Evolutionary conservation across 768 basidiomycete species (phyloP), one percentile per base, ranked within the genome.

Genomic region (Gautieria morchelliformis): DNA sequence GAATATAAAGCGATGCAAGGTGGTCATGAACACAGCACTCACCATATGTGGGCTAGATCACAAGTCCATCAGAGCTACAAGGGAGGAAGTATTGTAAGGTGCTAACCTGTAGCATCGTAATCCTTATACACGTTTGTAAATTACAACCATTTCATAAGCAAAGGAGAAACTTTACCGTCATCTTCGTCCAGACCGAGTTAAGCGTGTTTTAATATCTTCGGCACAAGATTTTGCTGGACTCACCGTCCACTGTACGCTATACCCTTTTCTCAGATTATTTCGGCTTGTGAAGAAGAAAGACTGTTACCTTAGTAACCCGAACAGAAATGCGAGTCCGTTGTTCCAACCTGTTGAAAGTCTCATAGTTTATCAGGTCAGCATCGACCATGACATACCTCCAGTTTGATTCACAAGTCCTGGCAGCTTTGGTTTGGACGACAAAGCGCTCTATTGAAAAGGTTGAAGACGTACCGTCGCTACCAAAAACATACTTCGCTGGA

Each of bases 191-290:
- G 45, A 5, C 39, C 58, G 57, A 33, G 32, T 27, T 5, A 5
- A 2, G 27, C 27, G 27, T 27, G 5, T 27, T 27, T 27, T 27
- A 27, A 53, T n/a, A 46, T 22, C 51, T 35, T 15, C 53, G 27
- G 4, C 5, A 50, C 1, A 40, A 42, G 37, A 20, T 45, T 39
- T 17, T n/a, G 14, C 15, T 5, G 3, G 41, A 71, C 84, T 35
- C 63, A 89, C 84, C 62, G 87, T 89, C 87, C 89, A 92, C 67
- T 92, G 89, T 20, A 94, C 92, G 58, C 84, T 57, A 33, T 22
- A 22, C 20, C 40, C 40, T 41, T 41, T 12, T 14, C n/a, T 27
- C 5, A 27, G 27, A n/a, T n/a, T 27, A 27, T 27, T 27, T 27
- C 27, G 27, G 27, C 5, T 27, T 27, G 27, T 27, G 27, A 27